Percentiles rank a stretch among this genome's conserved stretches.
Evolutionary conservation across 148 eudicot genomes (phyloP).

Genomic region (Rhododendron simsii): DNA sequence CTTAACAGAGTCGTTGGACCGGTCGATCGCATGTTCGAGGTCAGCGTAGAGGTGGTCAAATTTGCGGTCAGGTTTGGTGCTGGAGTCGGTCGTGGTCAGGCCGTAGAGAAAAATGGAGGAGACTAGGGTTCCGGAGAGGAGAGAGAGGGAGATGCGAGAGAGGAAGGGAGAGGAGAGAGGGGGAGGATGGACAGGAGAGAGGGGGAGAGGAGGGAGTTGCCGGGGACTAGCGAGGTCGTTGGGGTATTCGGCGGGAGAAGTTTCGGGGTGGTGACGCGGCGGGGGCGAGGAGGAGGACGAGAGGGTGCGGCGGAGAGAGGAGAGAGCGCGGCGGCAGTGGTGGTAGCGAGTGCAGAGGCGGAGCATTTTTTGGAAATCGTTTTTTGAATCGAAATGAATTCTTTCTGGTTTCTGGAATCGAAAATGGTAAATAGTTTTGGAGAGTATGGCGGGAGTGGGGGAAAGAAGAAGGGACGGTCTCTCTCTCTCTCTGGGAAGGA

Average conservation of each 20-base stretch:
- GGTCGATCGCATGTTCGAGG: slow-evolving; percentile 29
- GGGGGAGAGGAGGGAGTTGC: slow-evolving; percentile 12
- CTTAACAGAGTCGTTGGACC: slow-evolving; percentile 39
- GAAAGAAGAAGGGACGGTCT: too few relatives aligned
- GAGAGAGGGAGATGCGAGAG: slow-evolving; percentile 13
- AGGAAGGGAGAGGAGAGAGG: not conserved
- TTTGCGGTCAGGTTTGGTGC: not conserved
- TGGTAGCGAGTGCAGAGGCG: slow-evolving; percentile 13
- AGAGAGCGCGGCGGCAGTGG: slow-evolving; percentile 17
- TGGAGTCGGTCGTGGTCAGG: not conserved
- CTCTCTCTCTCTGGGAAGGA: not conserved
- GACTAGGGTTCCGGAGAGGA: slow-evolving; percentile 29
- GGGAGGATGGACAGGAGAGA: slow-evolving; percentile 3
- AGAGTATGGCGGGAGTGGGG: not conserved
- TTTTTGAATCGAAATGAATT: not conserved
- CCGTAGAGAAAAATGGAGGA: slow-evolving; percentile 24
- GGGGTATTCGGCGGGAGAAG: not conserved
- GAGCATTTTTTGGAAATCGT: slow-evolving; percentile 19
- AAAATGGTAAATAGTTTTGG: not conserved
- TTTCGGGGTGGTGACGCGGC: slow-evolving; percentile 6
- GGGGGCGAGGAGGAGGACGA: slow-evolving; percentile 18
- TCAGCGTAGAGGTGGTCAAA: slow-evolving; percentile 16
- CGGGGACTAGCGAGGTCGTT: slow-evolving; percentile 7
- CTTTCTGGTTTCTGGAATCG: too few relatives aligned
- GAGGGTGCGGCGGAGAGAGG: slow-evolving; percentile 7